These are phyloP conservation scores for Nemania bipapillata DNA, from an alignment of 2,329 filamentous ascomycete genomes.

Conservation along the genomic window DNA sequence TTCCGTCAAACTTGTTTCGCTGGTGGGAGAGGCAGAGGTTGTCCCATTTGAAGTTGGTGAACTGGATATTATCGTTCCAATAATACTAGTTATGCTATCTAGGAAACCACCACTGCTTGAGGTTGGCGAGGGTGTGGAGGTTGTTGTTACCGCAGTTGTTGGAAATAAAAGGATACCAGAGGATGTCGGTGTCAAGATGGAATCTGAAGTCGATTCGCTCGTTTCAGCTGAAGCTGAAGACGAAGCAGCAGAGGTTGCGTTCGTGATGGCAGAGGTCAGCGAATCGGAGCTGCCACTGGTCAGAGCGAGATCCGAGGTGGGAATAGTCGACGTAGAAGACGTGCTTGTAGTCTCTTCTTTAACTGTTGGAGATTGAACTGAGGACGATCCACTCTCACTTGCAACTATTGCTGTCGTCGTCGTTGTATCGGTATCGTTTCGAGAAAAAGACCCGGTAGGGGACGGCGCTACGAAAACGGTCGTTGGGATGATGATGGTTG, in stretches of 20 bases:
- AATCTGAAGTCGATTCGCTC: conserved; percentile 4
- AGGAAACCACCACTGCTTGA: conserved; percentile 43
- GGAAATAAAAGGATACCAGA: conserved; percentile 47
- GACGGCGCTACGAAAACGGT: conserved; percentile 32
- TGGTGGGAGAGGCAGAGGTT: conserved; percentile 13
- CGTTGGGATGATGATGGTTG: conserved; percentile 32
- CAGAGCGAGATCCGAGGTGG: conserved; percentile 37
- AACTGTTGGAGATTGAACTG: conserved; percentile 20
- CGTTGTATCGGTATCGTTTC: conserved; percentile 17
- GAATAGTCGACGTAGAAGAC: conserved; percentile 38
- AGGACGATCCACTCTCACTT: conserved; percentile 29
- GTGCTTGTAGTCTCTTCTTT: conserved; percentile 34
- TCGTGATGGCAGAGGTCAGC: conserved; percentile 19
- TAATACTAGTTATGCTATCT: conserved; percentile 35
- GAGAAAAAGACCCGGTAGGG: conserved; percentile 12
- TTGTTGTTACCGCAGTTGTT: conserved; percentile 45
- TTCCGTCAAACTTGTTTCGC: conserved; percentile 7
- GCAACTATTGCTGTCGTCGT: conserved; percentile 10
- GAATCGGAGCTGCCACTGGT: conserved; percentile 4
- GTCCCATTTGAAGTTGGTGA: conserved; percentile 27
- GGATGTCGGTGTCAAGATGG: neutral
- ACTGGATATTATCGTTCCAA: conserved; percentile 22
- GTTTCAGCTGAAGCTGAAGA: conserved; percentile 12
- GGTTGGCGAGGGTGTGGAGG: conserved; percentile 25
- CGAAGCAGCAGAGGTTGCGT: conserved; percentile 26